Evolutionary conservation across 176 grass and related monocot genomes (phyloP).

Genomic region (Bolboschoenus planiculmis): DNA sequence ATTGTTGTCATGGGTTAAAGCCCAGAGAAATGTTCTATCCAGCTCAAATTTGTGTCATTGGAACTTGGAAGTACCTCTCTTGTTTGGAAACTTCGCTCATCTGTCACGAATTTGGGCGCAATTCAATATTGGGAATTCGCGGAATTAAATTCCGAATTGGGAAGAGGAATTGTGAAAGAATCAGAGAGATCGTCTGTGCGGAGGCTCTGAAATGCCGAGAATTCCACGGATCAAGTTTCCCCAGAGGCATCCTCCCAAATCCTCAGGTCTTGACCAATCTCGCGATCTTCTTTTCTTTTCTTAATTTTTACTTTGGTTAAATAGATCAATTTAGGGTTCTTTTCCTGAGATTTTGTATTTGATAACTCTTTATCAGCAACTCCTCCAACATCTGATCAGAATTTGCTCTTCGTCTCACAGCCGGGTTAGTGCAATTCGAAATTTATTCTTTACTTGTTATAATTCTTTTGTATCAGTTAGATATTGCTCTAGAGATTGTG

Average conservation of each 20-base stretch:
- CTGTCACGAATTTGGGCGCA: neutral
- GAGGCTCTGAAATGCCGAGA: constrained; percentile 8
- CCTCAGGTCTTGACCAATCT: constrained; percentile 13
- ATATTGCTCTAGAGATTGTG: neutral
- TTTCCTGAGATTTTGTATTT: neutral
- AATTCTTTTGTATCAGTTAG: neutral
- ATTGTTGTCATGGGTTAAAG: neutral
- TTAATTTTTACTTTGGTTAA: neutral
- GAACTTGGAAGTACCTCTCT: neutral
- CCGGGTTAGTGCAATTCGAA: constrained; percentile 1
- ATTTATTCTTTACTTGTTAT: neutral
- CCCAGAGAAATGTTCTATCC: neutral
- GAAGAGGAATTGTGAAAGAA: neutral
- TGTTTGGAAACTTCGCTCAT: neutral
- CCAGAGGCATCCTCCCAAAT: constrained; percentile 16
- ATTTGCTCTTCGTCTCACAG: constrained; percentile 9
- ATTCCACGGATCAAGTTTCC: constrained; percentile 24
- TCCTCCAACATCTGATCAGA: neutral
- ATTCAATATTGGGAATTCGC: neutral
- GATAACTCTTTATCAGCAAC: neutral
- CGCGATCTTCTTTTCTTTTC: neutral
- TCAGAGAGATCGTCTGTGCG: neutral
- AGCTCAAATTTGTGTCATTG: neutral
- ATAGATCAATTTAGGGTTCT: neutral
- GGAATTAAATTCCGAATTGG: neutral